Conservation (phyloP, 768 basidiomycete genomes). For the Phlegmacium glaucopus region DNA sequence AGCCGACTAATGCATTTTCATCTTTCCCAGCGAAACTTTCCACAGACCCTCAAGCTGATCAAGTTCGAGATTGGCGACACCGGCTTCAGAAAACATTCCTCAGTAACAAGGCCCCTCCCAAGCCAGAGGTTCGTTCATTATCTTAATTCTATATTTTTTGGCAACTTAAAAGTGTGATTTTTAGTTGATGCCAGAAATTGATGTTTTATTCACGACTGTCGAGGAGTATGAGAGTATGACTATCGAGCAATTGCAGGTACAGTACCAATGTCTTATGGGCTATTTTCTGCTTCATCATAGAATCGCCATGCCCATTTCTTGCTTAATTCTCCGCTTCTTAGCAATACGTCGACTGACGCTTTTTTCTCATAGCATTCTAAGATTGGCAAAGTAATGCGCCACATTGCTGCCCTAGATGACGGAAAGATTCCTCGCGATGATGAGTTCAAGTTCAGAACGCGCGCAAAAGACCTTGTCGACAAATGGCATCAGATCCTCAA, state of each 20-base stretch:
- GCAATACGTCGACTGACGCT: background rate
- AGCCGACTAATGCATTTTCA: background rate
- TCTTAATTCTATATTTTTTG: too few species aligned
- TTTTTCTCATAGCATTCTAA: constrained; percentile 59
- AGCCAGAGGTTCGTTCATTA: constrained; percentile 47
- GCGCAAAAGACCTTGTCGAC: constrained; percentile 66
- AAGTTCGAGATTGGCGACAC: constrained; percentile 91
- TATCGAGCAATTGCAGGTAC: constrained; percentile 62
- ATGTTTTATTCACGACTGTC: constrained; percentile 71
- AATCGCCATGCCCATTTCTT: background rate
- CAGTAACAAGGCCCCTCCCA: constrained; percentile 59
- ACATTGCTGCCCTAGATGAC: constrained; percentile 58
- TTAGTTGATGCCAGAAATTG: constrained; percentile 75
- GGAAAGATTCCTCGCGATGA: constrained; percentile 63
- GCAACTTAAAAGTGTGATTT: background rate
- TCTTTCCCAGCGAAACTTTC: constrained; percentile 43
- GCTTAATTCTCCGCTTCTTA: background rate
- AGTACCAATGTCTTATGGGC: constrained; percentile 6
- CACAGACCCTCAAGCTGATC: constrained; percentile 58
- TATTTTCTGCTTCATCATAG: background rate
- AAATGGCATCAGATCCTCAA: constrained; percentile 62
- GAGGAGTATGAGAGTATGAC: constrained; percentile 76
- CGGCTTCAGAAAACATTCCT: constrained; percentile 87
- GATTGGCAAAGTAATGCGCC: constrained; percentile 86
- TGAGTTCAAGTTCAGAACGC: constrained; percentile 63